phyloP scores from a whole-genome alignment of 495 filamentous ascomycete genomes.

The Lineolata rhizophorae region DNA sequence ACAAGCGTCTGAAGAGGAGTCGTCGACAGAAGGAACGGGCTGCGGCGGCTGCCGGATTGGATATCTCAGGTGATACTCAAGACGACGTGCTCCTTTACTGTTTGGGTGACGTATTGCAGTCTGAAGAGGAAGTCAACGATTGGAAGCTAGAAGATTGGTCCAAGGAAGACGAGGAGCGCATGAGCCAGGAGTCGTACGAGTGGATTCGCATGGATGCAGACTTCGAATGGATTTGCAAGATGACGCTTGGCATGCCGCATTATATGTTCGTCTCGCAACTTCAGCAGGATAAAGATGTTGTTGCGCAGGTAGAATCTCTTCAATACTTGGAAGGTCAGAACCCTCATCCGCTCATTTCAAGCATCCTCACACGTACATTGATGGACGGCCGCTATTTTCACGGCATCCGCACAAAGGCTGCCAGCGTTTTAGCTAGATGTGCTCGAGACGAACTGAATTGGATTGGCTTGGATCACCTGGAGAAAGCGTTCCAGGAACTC shows the following conservation, averaged over 20 bases:
- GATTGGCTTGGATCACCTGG: slow-evolving; percentile 66
- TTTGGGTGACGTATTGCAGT: slow-evolving; percentile 74
- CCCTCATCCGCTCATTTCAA: slow-evolving; percentile 55
- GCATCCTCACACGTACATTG: slow-evolving; percentile 65
- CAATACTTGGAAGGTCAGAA: slow-evolving; percentile 31
- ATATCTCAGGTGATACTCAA: slow-evolving; percentile 39
- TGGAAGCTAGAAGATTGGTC: slow-evolving; percentile 83
- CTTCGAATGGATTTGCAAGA: slow-evolving; percentile 87
- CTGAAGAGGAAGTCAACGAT: slow-evolving; percentile 53
- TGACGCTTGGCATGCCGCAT: slow-evolving; percentile 55
- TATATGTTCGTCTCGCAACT: slow-evolving; percentile 98
- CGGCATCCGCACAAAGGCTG: slow-evolving; percentile 69
- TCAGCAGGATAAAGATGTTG: slow-evolving; percentile 91
- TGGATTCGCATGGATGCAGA: slow-evolving; percentile 98
- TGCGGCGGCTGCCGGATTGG: slow-evolving; percentile 35
- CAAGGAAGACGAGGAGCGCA: slow-evolving; percentile 60
- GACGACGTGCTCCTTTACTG: slow-evolving; percentile 82
- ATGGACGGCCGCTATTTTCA: slow-evolving; percentile 88
- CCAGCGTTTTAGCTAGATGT: slow-evolving; percentile 48
- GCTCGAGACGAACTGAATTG: slow-evolving; percentile 45
- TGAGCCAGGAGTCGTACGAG: slow-evolving; percentile 93
- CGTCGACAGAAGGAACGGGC: slow-evolving; percentile 67
- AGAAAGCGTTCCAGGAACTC: slow-evolving; percentile 63
- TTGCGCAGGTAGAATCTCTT: slow-evolving; percentile 72
- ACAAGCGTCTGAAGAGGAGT: slow-evolving; percentile 88